These are phyloP conservation scores for Adenanthera pavonina DNA, from an alignment of 306 rosid genomes.

Conservation along the genomic window DNA sequence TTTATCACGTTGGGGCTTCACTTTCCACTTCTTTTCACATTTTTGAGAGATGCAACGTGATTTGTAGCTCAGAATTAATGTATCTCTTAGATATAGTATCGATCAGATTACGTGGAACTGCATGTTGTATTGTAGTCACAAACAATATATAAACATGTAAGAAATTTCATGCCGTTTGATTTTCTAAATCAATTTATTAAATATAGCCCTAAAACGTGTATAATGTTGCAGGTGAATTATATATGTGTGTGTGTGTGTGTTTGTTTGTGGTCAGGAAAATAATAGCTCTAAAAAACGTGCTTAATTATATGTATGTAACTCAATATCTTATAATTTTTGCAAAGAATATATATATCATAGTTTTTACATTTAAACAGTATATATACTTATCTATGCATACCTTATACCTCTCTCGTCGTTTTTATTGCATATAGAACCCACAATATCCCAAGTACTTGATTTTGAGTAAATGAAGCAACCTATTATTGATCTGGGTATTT, in stretches of 20 bases:
- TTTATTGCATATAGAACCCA: background rate
- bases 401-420: background rate
- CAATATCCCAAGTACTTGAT: background rate
- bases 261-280: background rate
- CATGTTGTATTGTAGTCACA: background rate
- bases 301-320: background rate
- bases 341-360: background rate
- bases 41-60: slow-evolving; percentile 33
- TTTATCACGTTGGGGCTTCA: slow-evolving; percentile 29
- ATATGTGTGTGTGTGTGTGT: background rate
- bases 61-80: background rate
- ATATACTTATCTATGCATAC: background rate
- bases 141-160: background rate
- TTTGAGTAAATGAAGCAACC: background rate
- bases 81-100: slow-evolving; percentile 33
- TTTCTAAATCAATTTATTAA: background rate
- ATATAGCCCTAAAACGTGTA: background rate
- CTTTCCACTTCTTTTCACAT: slow-evolving; percentile 46
- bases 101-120: slow-evolving; percentile 21
- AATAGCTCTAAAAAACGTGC: background rate
- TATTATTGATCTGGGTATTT: background rate
- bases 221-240: background rate
- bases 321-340: background rate
- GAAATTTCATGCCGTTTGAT: background rate
- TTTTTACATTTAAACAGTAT: background rate